Evolutionary conservation across 257 asterid genomes (phyloP).

Genomic region (Verbena officinalis): DNA sequence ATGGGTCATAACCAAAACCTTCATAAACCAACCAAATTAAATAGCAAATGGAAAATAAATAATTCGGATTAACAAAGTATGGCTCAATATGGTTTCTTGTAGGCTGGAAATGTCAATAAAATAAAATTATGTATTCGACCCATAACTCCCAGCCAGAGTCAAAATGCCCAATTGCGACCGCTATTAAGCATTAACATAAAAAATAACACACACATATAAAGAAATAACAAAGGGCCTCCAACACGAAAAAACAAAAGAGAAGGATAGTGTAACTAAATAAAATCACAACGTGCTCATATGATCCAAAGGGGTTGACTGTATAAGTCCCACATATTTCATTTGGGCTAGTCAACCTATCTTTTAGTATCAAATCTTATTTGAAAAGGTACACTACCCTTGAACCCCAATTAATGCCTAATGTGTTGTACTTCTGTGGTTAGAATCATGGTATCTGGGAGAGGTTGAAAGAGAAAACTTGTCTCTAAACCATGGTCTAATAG

Average conservation of each 20-base stretch:
- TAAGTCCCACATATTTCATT: too few relatives aligned
- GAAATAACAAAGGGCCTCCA: neutral
- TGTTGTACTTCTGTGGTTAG: neutral
- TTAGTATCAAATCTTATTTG: neutral
- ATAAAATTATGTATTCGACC: neutral
- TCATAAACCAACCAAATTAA: neutral
- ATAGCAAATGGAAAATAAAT: neutral
- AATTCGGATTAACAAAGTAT: neutral
- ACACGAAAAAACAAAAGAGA: neutral
- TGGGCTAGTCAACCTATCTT: neutral
- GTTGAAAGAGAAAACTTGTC: neutral
- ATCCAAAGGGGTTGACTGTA: too few relatives aligned
- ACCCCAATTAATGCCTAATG: neutral
- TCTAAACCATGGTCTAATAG: neutral
- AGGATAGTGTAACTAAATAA: neutral
- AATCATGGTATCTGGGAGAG: neutral
- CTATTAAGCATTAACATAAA: too few relatives aligned
- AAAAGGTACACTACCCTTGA: neutral
- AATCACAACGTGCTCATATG: neutral
- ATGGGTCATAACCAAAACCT: neutral
- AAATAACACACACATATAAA: neutral
- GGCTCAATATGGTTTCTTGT: neutral
- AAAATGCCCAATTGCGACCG: too few relatives aligned
- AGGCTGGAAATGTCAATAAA: neutral
- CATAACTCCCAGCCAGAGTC: neutral